Conservation (phyloP, 345 rosid species). For the Gossypium herbaceum region DNA sequence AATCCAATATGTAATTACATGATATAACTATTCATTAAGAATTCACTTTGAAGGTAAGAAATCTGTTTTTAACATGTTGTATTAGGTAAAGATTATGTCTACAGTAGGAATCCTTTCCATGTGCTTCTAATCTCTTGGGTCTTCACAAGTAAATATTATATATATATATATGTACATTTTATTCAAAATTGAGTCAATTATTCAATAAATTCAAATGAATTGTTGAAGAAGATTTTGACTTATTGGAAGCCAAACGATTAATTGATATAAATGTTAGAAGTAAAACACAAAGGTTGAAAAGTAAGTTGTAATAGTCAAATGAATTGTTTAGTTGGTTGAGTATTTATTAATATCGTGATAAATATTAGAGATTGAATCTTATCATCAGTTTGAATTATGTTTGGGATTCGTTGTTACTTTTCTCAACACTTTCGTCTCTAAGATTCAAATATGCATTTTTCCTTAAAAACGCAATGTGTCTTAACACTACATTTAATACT, state of each 20-base stretch:
- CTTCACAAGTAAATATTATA: background rate
- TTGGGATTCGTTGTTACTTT: no score
- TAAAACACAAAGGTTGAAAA: background rate
- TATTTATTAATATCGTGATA: no score
- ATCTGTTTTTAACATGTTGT: background rate
- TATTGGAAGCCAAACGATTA: background rate
- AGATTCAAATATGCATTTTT: no score
- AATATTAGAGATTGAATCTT: no score
- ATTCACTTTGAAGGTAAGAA: background rate
- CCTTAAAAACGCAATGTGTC: no score
- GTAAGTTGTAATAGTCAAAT: background rate
- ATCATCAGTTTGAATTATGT: no score
- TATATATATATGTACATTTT: no score
- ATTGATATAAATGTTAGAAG: background rate
- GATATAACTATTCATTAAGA: background rate
- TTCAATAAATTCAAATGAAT: background rate
- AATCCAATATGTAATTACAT: no score
- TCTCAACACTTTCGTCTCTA: accelerated
- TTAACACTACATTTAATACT: no score
- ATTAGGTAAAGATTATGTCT: conserved; percentile 19
- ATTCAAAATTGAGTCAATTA: no score
- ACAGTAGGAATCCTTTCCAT: conserved; percentile 7
- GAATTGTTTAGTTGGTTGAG: no score
- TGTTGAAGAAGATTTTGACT: background rate
- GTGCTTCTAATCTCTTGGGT: background rate